Conservation (phyloP, 345 rosid genomes). For the Moricandia arvensis region DNA sequence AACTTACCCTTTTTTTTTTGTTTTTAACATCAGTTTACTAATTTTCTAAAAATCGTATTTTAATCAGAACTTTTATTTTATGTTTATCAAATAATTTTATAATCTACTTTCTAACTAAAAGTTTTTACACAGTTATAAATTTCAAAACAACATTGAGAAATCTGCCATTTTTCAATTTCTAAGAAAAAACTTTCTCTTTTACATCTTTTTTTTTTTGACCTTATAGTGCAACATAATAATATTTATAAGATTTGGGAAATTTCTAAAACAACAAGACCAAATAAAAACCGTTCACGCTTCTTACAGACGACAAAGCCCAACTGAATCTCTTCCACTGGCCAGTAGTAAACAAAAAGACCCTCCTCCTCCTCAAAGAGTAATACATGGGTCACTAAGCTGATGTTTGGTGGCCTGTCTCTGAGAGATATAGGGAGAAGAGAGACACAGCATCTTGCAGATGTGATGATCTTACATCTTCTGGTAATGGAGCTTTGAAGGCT, state of each 20-base stretch:
- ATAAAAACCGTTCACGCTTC: conserved; percentile 9
- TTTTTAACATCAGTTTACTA: not conserved
- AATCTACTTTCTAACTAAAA: not conserved
- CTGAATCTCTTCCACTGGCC: conserved; percentile 1
- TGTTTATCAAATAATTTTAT: not conserved
- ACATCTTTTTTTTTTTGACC: not conserved
- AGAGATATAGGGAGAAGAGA: conserved; percentile 69
- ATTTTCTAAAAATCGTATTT: not conserved
- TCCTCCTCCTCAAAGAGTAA: not conserved
- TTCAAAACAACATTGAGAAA: not conserved
- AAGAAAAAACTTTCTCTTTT: not conserved
- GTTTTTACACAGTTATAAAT: not conserved
- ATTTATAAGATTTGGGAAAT: not conserved
- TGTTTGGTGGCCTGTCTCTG: conserved; percentile 49
- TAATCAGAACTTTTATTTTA: not conserved
- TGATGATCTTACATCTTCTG: conserved; percentile 61
- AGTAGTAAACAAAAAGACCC: not conserved
- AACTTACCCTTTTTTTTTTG: not conserved
- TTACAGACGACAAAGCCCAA: not conserved
- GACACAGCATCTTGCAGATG: conserved; percentile 92
- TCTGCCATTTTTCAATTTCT: not conserved
- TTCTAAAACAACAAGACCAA: conserved; percentile 10
- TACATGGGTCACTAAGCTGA: conserved; percentile 6
- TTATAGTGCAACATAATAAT: not conserved
- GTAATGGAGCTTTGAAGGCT: conserved; percentile 65